Base-by-base conservation (phyloP, 345 rosid species). In the Kandelia obovata region DNA sequence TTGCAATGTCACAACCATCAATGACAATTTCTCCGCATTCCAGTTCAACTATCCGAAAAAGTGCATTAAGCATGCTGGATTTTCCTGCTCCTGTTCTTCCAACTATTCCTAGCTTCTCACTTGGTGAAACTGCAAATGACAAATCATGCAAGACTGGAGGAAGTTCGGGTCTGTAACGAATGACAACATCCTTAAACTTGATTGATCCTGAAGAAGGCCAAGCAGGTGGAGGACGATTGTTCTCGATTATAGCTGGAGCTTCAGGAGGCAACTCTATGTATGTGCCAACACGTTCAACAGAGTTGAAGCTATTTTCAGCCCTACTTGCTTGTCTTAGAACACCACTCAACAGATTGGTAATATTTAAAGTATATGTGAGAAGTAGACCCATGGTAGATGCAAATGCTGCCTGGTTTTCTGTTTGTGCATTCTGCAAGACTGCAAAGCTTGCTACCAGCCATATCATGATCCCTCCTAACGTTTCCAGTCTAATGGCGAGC, bases 71-170 rank as follows among this genome's bases (percentile, higher is more conserved):
- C 88, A 96, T 89, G 83, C 99, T 96, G 66, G 99, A 96, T 78
- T 96, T 96, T 71, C 99, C 99, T 31, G 99, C 99, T 6, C 99
- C 99, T 37, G 99, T 96, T 79, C 99, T 92, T 78, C 99, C 99
- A 60, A 86, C 99, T 71, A 96, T 90, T 60, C 98, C 99, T 5
- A 96, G 90, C 84, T 92, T 96, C 77, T 90, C 97, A 75, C 89
- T 85, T 13, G 98, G 94, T 82, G 88, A 80, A 70, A 95, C 82
- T 25, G 69, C 47, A 81, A 95, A 95, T 6, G 97, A 87, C 69
- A 95, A 69, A 55, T 83, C 96, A 82, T 90, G 97, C 52, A 96
- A 81, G 65, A 96, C 99, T 19, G 97, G 92, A 69, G 98, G 97
- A 75, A 96, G 97, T 77, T 90, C 96, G 15, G 92, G 90, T 67